phyloP scores from a whole-genome alignment of 2,329 filamentous ascomycete genomes.

The Aspergillus texensis region DNA sequence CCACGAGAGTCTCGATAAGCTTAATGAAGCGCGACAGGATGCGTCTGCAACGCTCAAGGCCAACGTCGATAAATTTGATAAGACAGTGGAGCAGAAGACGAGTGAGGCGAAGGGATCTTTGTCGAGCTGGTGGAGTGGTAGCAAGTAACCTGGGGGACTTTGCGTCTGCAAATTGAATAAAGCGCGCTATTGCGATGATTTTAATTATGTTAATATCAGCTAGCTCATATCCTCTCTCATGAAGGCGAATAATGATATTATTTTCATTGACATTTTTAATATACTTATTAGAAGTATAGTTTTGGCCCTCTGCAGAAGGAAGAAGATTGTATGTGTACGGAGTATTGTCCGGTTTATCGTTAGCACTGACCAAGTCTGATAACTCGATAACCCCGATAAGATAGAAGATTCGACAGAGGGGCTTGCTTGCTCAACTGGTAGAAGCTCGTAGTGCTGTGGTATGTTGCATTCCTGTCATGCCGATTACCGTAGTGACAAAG shows the following conservation, averaged over 20 bases:
- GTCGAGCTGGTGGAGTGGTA: slow-evolving; percentile 77
- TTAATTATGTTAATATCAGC: slow-evolving; percentile 3
- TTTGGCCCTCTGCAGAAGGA: neutral
- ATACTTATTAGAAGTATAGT: neutral
- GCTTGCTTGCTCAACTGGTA: no score
- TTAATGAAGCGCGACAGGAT: slow-evolving; percentile 68
- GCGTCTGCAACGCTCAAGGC: slow-evolving; percentile 52
- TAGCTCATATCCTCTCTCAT: neutral
- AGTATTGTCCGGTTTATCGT: neutral
- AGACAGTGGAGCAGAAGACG: slow-evolving; percentile 76
- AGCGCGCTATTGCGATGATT: neutral
- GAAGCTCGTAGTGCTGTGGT: slow-evolving; percentile 1
- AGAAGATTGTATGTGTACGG: neutral
- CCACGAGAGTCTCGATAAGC: slow-evolving; percentile 59
- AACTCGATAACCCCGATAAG: neutral
- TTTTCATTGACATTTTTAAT: neutral
- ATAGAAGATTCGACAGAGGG: neutral
- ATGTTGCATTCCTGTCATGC: slow-evolving; percentile 15
- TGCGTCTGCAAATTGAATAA: neutral
- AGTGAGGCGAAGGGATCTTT: slow-evolving; percentile 81
- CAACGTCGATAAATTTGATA: slow-evolving; percentile 75
- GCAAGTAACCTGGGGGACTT: slow-evolving; percentile 14
- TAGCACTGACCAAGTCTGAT: neutral
- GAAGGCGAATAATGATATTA: neutral
- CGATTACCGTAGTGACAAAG: slow-evolving; percentile 20